A percentile compares a stretch with the other conserved stretches of the same genome.
Evolutionary conservation across 352 stramenopile species (phyloP).

Genomic region (Blastocystis sp.): DNA sequence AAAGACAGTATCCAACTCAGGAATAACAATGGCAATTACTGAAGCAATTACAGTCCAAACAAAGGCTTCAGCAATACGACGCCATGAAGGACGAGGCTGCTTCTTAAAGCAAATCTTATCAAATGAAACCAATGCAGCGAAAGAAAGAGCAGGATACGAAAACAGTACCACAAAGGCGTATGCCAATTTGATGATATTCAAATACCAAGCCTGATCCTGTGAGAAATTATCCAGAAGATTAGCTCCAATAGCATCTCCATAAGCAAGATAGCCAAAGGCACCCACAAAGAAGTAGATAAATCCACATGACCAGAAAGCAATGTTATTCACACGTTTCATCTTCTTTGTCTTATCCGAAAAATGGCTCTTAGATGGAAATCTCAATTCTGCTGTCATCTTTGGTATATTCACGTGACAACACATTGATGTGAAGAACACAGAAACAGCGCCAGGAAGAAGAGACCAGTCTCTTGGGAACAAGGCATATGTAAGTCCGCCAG

Average conservation of each 20-base stretch:
- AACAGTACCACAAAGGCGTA: conserved; percentile 1
- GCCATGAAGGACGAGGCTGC: not conserved
- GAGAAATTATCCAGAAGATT: conserved; percentile 11
- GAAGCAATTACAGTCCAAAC: not conserved
- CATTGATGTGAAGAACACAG: conserved; percentile 17
- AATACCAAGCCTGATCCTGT: not conserved
- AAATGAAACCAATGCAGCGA: not conserved
- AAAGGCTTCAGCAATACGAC: not conserved
- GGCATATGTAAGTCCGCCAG: not conserved
- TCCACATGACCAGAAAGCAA: not conserved
- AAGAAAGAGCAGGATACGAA: conserved; percentile 14
- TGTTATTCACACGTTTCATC: not conserved
- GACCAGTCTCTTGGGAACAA: not conserved
- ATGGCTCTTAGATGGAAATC: not conserved
- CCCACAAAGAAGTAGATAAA: conserved; percentile 18
- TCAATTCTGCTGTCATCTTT: conserved; percentile 28
- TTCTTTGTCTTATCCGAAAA: conserved; percentile 7
- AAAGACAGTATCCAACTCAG: not conserved
- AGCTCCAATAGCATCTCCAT: not conserved
- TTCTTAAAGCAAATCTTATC: conserved; percentile 29
- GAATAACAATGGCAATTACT: not conserved
- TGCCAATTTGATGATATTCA: conserved; percentile 7
- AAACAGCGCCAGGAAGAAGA: not conserved
- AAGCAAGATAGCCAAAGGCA: conserved; percentile 5
- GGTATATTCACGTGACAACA: conserved; percentile 31